phyloP scores from a whole-genome alignment of 202 grass and related monocot genomes.

The Elaeis oleifera region DNA sequence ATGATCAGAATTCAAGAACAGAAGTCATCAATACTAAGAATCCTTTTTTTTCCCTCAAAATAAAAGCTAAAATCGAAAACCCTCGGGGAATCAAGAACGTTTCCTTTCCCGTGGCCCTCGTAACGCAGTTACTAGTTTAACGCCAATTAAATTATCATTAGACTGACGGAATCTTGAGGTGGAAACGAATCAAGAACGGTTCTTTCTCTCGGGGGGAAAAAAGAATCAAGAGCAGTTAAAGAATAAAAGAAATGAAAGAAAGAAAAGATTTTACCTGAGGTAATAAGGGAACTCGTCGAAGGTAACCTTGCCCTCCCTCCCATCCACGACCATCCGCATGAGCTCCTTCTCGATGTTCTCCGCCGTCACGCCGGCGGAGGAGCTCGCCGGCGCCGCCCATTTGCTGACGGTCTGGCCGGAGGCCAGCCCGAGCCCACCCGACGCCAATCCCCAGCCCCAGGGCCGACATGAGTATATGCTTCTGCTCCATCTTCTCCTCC shows the following conservation, averaged over 20 bases:
- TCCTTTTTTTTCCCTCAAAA: too few relatives aligned
- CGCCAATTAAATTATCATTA: too few relatives aligned
- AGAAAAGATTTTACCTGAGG: slow-evolving; percentile 49
- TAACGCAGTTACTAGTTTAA: not conserved
- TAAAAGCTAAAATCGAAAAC: too few relatives aligned
- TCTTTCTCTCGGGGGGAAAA: not conserved
- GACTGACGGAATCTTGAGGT: too few relatives aligned
- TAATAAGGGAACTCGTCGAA: slow-evolving; percentile 92
- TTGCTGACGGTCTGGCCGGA: slow-evolving; percentile 34
- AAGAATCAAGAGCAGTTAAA: not conserved
- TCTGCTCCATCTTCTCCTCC: slow-evolving; percentile 70
- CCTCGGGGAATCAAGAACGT: too few relatives aligned
- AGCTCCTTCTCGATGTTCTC: slow-evolving; percentile 74
- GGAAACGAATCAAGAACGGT: not conserved
- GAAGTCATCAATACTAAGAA: too few relatives aligned
- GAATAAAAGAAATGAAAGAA: not conserved
- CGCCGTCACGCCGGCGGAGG: slow-evolving; percentile 4
- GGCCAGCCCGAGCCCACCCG: slow-evolving; percentile 50
- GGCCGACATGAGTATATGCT: slow-evolving; percentile 66
- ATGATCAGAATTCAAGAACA: too few relatives aligned
- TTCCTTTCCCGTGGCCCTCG: not conserved
- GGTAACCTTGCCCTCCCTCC: slow-evolving; percentile 51
- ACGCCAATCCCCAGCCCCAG: slow-evolving; percentile 81
- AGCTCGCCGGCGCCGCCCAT: slow-evolving; percentile 38
- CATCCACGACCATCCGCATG: slow-evolving; percentile 54